Percentiles rank a stretch among this genome's conserved stretches.
These are phyloP conservation scores for Cylindrotheca closterium DNA, from an alignment of 108 stramenopile species.

Conservation along the genomic window DNA sequence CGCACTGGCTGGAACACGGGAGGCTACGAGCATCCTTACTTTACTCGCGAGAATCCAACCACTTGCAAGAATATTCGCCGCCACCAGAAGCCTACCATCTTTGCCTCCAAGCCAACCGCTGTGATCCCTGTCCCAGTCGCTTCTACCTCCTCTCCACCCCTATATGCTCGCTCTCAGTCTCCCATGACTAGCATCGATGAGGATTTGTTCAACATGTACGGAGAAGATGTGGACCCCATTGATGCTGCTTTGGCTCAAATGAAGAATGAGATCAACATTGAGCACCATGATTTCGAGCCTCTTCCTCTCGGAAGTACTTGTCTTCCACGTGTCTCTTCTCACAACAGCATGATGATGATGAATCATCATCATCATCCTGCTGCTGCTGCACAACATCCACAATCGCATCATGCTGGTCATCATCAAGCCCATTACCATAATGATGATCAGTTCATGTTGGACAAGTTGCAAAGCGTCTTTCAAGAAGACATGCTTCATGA, in stretches of 20 bases:
- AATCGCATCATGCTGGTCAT: neutral
- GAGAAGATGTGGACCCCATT: no score
- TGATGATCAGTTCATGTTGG: neutral
- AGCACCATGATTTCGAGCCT: neutral
- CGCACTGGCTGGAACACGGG: constrained; percentile 37
- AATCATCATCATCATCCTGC: neutral
- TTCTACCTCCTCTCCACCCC: no score
- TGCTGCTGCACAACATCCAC: no score
- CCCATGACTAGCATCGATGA: neutral
- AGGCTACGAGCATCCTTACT: constrained; percentile 30
- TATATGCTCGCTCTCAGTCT: neutral
- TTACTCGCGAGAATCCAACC: constrained; percentile 21
- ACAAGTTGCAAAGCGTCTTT: neutral
- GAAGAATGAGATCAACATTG: neutral
- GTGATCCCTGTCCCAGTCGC: neutral
- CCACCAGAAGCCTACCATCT: neutral
- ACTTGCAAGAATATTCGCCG: neutral
- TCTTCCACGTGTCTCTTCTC: neutral
- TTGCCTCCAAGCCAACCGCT: neutral
- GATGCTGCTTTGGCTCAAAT: neutral
- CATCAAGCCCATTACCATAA: neutral
- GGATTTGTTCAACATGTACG: no score
- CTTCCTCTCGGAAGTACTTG: neutral
- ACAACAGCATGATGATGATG: neutral
- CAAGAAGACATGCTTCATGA: neutral